Evolutionary conservation across 2,329 filamentous ascomycete species (phyloP).

Genomic region (Talaromyces albobiverticillius): DNA sequence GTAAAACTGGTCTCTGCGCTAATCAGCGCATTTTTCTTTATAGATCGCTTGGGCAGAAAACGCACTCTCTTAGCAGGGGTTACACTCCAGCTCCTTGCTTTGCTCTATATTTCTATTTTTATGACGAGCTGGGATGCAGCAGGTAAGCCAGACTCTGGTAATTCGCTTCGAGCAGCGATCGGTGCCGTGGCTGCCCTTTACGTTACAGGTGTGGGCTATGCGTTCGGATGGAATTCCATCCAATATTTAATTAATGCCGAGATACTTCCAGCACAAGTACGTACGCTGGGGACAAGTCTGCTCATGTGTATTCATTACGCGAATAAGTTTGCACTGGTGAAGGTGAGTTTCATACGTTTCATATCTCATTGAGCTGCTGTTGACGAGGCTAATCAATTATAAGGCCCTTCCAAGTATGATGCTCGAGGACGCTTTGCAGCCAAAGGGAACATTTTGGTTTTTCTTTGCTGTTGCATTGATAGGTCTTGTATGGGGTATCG

Average conservation of each 20-base stretch:
- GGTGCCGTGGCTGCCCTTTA: slow-evolving; percentile 74
- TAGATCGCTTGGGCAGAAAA: slow-evolving; percentile 76
- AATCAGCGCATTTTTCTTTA: slow-evolving; percentile 71
- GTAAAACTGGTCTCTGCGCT: slow-evolving; percentile 68
- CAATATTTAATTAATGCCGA: slow-evolving; percentile 77
- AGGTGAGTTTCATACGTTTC: slow-evolving; percentile 46
- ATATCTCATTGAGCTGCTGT: no score
- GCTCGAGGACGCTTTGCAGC: no score
- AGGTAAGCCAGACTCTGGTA: slow-evolving; percentile 34
- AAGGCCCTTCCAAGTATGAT: no score
- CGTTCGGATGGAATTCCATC: slow-evolving; percentile 71
- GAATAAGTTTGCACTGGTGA: slow-evolving; percentile 63
- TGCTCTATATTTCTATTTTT: slow-evolving; percentile 63
- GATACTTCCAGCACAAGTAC: slow-evolving; percentile 71
- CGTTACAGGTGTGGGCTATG: slow-evolving; percentile 52
- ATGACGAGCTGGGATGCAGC: slow-evolving; percentile 61
- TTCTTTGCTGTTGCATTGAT: slow-evolving; percentile 67
- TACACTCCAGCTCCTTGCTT: slow-evolving; percentile 57
- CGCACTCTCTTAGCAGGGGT: slow-evolving; percentile 62
- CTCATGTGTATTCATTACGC: slow-evolving; percentile 78
- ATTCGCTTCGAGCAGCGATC: slow-evolving; percentile 52
- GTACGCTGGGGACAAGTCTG: slow-evolving; percentile 67
- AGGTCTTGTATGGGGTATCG: slow-evolving; percentile 68
- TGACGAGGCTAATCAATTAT: no score
- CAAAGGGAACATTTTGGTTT: slow-evolving; percentile 72